A percentile compares a stretch with the other conserved stretches of the same genome.
Conservation (phyloP, 306 rosid species). For the Cicer judaicum region DNA sequence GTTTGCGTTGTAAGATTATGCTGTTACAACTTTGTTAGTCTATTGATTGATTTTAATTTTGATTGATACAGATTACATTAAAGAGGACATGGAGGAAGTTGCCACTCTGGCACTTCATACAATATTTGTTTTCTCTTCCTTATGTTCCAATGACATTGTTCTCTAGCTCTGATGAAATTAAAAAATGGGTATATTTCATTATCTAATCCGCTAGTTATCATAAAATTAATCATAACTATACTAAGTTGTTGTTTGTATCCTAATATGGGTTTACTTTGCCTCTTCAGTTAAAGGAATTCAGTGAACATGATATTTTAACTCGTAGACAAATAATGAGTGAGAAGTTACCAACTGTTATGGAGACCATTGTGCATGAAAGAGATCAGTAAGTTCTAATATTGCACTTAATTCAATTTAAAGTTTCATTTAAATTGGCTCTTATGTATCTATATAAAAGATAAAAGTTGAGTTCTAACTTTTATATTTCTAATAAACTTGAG, state of each 20-base stretch:
- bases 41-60: conserved; percentile 37
- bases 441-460: not conserved
- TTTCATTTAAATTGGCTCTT: conserved; percentile 22
- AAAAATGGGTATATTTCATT: conserved; percentile 61
- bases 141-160: conserved; percentile 63
- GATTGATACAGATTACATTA: conserved; percentile 70
- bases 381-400: conserved; percentile 68
- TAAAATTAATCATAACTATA: conserved; percentile 20
- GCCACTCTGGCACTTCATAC: conserved; percentile 89
- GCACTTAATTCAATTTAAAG: conserved; percentile 23
- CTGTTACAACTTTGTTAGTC: conserved; percentile 12
- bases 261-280: conserved; percentile 42
- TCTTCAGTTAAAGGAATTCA: conserved; percentile 80
- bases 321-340: conserved; percentile 80
- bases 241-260: conserved; percentile 26
- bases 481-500: too few species aligned
- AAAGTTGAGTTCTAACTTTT: too few species aligned
- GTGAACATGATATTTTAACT: conserved; percentile 76
- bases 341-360: conserved; percentile 85
- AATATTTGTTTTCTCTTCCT: conserved; percentile 62
- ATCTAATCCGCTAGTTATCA: conserved; percentile 15
- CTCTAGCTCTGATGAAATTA: conserved; percentile 70
- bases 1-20: conserved; percentile 1
- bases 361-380: conserved; percentile 88
- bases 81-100: conserved; percentile 88